These are phyloP conservation scores for Neocucurbitaria cava DNA, from an alignment of 2,329 filamentous ascomycete genomes.

Conservation along the genomic window DNA sequence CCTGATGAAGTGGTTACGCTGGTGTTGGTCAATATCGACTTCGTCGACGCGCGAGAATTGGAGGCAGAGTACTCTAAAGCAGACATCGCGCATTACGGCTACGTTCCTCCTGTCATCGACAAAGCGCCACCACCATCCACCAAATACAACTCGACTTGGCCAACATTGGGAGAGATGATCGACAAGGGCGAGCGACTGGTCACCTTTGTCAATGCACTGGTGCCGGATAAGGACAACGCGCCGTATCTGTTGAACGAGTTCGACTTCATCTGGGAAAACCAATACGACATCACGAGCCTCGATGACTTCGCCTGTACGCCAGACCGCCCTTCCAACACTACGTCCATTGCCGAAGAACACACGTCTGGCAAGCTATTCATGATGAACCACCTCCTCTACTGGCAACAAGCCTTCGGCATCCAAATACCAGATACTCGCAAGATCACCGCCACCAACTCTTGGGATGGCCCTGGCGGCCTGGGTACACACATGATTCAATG, in stretches of 20 bases:
- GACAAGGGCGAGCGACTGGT: conserved; percentile 67
- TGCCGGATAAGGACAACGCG: conserved; percentile 42
- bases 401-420: conserved; percentile 51
- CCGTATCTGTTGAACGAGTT: conserved; percentile 69
- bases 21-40: conserved; percentile 72
- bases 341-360: conserved; percentile 52
- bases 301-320: conserved; percentile 73
- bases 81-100: conserved; percentile 57
- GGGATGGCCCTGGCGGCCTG: conserved; percentile 62
- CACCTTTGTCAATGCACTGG: conserved; percentile 67
- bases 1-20: conserved; percentile 76
- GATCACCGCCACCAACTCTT: conserved; percentile 69
- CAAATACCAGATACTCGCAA: conserved; percentile 50
- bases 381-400: conserved; percentile 80
- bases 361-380: conserved; percentile 68
- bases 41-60: conserved; percentile 61
- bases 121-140: conserved; percentile 56
- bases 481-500: conserved; percentile 43
- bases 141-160: conserved; percentile 62
- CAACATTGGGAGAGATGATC: conserved; percentile 73
- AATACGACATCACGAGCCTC: conserved; percentile 67
- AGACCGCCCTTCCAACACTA: conserved; percentile 65
- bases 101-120: conserved; percentile 59
- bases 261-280: conserved; percentile 72
- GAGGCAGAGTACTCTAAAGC: conserved; percentile 52